Conservation (phyloP, 345 rosid genomes). For the Salix caprea region DNA sequence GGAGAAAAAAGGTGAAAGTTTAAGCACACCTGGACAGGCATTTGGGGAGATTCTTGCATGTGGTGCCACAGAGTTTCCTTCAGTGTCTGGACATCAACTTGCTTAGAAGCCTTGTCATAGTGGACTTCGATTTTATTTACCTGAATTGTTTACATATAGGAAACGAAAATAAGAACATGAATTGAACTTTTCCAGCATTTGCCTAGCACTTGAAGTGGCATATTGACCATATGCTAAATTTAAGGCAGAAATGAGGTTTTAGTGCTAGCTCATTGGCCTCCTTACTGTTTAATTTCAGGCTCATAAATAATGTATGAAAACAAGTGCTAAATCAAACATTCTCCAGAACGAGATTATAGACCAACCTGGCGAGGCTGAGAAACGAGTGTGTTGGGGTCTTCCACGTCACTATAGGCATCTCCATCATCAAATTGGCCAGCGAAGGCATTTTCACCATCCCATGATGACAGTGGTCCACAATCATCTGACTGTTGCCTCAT, state of each 20-base stretch:
- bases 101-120: conserved; percentile 86
- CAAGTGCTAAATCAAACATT: neutral
- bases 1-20: neutral
- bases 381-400: conserved; percentile 50
- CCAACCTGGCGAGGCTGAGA: conserved; percentile 93
- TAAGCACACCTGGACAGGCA: conserved; percentile 39
- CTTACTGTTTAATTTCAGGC: neutral
- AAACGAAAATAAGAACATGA: neutral
- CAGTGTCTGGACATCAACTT: conserved; percentile 82
- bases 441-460: conserved; percentile 51
- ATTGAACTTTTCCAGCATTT: too few species aligned
- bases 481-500: conserved; percentile 44
- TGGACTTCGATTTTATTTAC: conserved; percentile 74
- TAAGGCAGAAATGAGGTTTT: too few species aligned
- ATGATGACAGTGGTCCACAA: conserved; percentile 47
- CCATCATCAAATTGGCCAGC: conserved; percentile 57
- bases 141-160: conserved; percentile 32
- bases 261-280: neutral
- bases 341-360: neutral
- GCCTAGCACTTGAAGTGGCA: too few species aligned
- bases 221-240: too few species aligned
- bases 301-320: neutral
- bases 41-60: conserved; percentile 47
- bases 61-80: conserved; percentile 86
- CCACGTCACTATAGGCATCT: conserved; percentile 56